Base-by-base conservation (phyloP, 177 flowering plant species). In the Vitis hybrid region DNA sequence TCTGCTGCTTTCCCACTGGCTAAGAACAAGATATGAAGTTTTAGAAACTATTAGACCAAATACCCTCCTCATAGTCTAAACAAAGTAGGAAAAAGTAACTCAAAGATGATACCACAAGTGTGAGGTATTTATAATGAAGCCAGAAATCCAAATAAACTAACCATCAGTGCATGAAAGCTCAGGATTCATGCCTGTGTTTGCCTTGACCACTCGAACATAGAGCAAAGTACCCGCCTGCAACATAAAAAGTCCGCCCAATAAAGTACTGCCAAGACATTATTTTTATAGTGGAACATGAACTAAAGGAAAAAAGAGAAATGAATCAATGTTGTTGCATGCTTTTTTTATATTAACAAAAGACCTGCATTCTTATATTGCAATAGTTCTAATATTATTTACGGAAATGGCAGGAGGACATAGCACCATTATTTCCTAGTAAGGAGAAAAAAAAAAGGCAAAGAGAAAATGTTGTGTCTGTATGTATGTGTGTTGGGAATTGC, bases 91-190 rank as follows among this genome's bases (percentile, higher is more conserved):
- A 58, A 8, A 51, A 63, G 1, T 21, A 69, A 27, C n/a, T 50
- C 14, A 63, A 8, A 3, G 20, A 27, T 53, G 12, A 52, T 10
- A 65, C 56, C 4, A 13, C 5, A 69, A 13, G 51, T 14, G 14
- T 9, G 17, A 15, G 14, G 11, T 56, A 50, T 51, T 41, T 51
- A 59, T 1, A 67, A n/a, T 17, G 8, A 11, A 3, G 60, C 2
- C 60, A 58, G 1, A 63, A 48, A n/a, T 58, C 35, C 35, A 50
- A 58, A 46, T 41, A 64, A 11, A 85, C 89, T 24, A 80, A 96
- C 99, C 99, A 86, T 96, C 98, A 69, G 83, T 87, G 84, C 99
- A 96, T 30, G 98, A 84, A 58, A 96, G 73, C 82, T 96, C 99
- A 9, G 99, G 97, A 74, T 94, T 96, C 91, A 88, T 94, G 79